Evolutionary conservation across 2,329 filamentous ascomycete species (phyloP), one percentile per base, ranked within the genome.

Genomic region (Colletotrichum liriopes): DNA sequence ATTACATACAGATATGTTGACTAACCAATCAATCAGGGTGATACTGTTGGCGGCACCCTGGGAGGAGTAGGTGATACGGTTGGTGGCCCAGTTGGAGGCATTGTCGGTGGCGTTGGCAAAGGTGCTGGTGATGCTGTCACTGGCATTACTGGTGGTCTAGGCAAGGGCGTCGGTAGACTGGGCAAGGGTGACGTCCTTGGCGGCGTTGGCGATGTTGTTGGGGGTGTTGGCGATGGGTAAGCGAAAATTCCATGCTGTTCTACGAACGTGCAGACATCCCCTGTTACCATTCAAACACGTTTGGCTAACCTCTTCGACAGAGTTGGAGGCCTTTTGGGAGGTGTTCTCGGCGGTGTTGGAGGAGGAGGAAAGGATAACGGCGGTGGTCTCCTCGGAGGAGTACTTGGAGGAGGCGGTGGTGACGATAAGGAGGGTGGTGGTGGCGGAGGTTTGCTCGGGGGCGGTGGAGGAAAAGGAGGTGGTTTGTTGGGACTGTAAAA

Each of bases 71-170:
- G 70, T 12, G 65, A 69, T 20, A 72, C 70, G 2, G 70, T 72
- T 8, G 70, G 70, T 11, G 70, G 70, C 14, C 70, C 70, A 1
- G 52, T 72, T 2, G 70, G 70, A 1, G 70, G 70, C 20, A 68
- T 72, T 14, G 70, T 72, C 9, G 70, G 70, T 16, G 70, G 70
- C 7, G 70, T 70, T 16, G 70, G 70, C 23, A 72, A 72, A 54
- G 70, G 70, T 0, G 65, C 65, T 0, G 70, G 70, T 26, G 70
- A 72, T 29, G 70, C 70, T 7, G 70, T 72, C 16, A 72, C 70
- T 8, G 70, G 70, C 1, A 72, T 72, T 26, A 72, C 70, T 0
- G 70, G 70, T 3, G 69, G 70, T 0, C 14, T 72, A 1, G 70
- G 70, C 23, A 72, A 70, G 16, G 70, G 70, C 11, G 70, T 72